Percentiles rank a stretch among this genome's conserved stretches.
phyloP scores from a whole-genome alignment of 441 rosid species.

The Syzygium malaccense region DNA sequence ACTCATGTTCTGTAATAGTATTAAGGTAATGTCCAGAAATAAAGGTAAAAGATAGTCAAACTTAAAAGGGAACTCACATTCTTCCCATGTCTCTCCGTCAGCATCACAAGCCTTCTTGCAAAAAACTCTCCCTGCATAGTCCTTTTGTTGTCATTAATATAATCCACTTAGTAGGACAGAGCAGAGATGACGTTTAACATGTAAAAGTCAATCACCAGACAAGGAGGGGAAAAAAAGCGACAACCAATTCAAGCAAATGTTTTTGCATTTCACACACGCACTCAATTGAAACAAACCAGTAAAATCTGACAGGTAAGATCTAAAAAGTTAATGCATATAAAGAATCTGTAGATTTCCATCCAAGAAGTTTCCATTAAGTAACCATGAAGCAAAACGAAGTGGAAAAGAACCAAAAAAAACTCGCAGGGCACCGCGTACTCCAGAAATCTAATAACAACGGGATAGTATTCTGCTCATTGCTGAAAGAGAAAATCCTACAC shows the following conservation, averaged over 20 bases:
- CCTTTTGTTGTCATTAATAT: background rate
- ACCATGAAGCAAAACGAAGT: background rate
- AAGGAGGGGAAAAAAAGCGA: background rate
- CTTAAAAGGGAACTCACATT: slow-evolving; percentile 49
- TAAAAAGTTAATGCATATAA: background rate
- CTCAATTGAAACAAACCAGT: background rate
- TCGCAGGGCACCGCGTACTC: background rate
- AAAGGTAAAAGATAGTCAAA: background rate
- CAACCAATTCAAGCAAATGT: background rate
- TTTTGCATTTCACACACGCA: background rate
- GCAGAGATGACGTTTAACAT: background rate
- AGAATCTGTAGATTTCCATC: background rate
- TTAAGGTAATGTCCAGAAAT: background rate
- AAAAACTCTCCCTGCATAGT: slow-evolving; percentile 77
- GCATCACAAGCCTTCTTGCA: slow-evolving; percentile 90
- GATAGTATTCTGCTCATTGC: background rate
- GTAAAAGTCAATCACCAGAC: background rate
- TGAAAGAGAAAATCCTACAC: background rate
- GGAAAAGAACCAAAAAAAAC: background rate
- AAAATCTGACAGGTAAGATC: background rate
- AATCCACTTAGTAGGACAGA: background rate
- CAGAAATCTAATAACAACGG: background rate
- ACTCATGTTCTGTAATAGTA: background rate
- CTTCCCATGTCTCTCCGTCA: slow-evolving; percentile 87
- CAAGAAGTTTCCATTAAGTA: background rate